Conservation (phyloP, 1,284 basidiomycete species). For the Leccinum griseonigrum region DNA sequence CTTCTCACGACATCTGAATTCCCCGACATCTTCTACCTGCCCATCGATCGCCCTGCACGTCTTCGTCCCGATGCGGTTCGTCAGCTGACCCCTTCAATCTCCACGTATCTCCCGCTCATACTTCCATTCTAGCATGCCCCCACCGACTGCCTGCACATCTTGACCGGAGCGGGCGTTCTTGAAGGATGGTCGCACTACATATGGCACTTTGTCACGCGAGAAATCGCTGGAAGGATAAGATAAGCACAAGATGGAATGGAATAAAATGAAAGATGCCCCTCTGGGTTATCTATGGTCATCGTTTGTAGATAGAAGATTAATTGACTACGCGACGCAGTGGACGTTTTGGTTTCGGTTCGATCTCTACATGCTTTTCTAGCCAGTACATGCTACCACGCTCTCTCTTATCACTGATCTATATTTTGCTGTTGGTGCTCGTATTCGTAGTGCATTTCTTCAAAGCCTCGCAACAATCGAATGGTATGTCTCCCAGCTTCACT, state of each 20-base stretch:
- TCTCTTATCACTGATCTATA: background rate
- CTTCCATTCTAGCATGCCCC: conserved; percentile 45
- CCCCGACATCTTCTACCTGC: conserved; percentile 55
- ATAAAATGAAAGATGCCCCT: background rate
- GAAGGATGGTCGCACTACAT: conserved; percentile 73
- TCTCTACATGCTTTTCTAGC: background rate
- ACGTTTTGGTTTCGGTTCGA: background rate
- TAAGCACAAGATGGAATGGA: conserved; percentile 1
- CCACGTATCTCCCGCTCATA: conserved; percentile 5
- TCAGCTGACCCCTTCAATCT: conserved; percentile 13
- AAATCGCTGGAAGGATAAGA: conserved; percentile 27
- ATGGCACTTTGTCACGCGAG: conserved; percentile 55
- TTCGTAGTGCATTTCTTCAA: background rate
- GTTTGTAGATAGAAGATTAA: background rate
- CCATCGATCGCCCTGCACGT: conserved; percentile 56
- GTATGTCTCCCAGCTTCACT: too few relatives aligned
- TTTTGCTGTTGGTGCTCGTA: background rate
- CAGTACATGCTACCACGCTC: background rate
- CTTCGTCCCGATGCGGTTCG: conserved; percentile 62
- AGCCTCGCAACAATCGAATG: too few relatives aligned
- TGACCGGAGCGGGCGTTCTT: conserved; percentile 60
- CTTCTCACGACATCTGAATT: conserved; percentile 42
- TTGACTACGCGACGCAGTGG: background rate
- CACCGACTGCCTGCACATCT: conserved; percentile 63
- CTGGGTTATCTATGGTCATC: background rate